These are phyloP conservation scores for Candida maris DNA, from an alignment of 805 yeast genomes.

Conservation along the genomic window DNA sequence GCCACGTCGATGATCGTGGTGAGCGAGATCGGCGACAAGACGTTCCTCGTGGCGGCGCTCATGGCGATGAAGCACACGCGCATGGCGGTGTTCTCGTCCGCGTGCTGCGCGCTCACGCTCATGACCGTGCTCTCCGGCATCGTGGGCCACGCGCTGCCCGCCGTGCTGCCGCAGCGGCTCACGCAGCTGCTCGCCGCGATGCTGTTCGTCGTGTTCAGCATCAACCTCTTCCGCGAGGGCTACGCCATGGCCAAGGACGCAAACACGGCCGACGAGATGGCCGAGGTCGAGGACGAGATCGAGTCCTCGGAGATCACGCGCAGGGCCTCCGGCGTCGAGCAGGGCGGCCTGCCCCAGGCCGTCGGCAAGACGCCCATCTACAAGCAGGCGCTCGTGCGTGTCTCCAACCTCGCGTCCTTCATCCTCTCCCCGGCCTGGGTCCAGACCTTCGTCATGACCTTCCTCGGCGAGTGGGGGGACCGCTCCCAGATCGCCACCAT, in stretches of 20 bases:
- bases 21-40: conserved; percentile 97
- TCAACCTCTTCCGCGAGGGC: conserved; percentile 75
- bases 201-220: conserved; percentile 79
- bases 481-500: conserved; percentile 97
- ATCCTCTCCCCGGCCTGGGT: conserved; percentile 86
- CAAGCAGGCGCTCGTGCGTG: conserved; percentile 3
- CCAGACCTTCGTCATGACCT: conserved; percentile 93
- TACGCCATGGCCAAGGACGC: conserved; percentile 70
- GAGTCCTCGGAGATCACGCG: conserved; percentile 56
- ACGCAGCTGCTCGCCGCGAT: conserved; percentile 81
- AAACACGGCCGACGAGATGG: conserved; percentile 93
- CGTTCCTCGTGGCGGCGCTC: conserved; percentile 92
- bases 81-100: conserved; percentile 80
- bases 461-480: conserved; percentile 98
- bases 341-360: conserved; percentile 35
- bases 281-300: conserved; percentile 94
- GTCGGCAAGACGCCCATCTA: conserved; percentile 3
- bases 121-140: conserved; percentile 92
- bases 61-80: conserved; percentile 96
- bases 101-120: conserved; percentile 75
- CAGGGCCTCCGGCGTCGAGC: conserved; percentile 55
- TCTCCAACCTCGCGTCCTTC: conserved; percentile 54
- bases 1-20: conserved; percentile 87
- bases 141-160: conserved; percentile 88
- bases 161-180: conserved; percentile 70